Evolutionary conservation across 2,329 filamentous ascomycete genomes (phyloP).

Genomic region (Diplocarpon rosae): DNA sequence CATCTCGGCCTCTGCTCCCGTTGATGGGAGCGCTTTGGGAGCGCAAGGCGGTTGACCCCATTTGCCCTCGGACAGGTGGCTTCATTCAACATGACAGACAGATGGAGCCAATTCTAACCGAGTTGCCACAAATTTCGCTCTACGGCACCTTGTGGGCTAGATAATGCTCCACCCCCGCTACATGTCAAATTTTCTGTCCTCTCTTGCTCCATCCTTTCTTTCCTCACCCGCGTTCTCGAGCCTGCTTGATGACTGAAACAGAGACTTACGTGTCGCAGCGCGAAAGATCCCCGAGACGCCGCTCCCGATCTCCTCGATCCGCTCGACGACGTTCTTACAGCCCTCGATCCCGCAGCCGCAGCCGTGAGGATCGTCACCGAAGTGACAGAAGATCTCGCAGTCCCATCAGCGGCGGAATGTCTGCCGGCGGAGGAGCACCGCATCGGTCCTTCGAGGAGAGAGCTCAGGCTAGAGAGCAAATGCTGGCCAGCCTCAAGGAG

Average conservation of each 20-base stretch:
- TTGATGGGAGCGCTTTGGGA: conserved; percentile 7
- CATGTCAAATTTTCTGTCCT: neutral
- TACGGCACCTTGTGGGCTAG: conserved; percentile 10
- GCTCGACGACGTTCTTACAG: conserved; percentile 67
- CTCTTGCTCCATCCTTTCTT: neutral
- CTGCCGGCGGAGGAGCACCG: conserved; percentile 42
- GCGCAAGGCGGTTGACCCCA: conserved; percentile 5
- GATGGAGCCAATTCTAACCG: conserved; percentile 6
- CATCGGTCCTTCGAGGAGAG: conserved; percentile 79
- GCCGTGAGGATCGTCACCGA: conserved; percentile 67
- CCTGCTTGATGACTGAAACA: conserved; percentile 21
- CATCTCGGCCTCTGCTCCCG: neutral
- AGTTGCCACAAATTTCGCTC: conserved; percentile 8
- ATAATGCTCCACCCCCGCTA: neutral
- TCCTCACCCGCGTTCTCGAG: conserved; percentile 3
- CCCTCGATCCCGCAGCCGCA: conserved; percentile 66
- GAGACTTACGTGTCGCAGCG: conserved; percentile 44
- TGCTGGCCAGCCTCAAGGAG: conserved; percentile 91
- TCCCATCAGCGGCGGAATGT: conserved; percentile 45
- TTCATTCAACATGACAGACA: conserved; percentile 6
- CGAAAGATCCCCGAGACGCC: conserved; percentile 72
- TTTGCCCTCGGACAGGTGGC: conserved; percentile 8
- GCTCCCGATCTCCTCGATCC: conserved; percentile 68
- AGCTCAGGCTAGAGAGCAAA: conserved; percentile 74
- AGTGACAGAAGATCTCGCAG: conserved; percentile 69